Base-by-base conservation (phyloP, 345 rosid species). In the Stellera chamaejasme region DNA sequence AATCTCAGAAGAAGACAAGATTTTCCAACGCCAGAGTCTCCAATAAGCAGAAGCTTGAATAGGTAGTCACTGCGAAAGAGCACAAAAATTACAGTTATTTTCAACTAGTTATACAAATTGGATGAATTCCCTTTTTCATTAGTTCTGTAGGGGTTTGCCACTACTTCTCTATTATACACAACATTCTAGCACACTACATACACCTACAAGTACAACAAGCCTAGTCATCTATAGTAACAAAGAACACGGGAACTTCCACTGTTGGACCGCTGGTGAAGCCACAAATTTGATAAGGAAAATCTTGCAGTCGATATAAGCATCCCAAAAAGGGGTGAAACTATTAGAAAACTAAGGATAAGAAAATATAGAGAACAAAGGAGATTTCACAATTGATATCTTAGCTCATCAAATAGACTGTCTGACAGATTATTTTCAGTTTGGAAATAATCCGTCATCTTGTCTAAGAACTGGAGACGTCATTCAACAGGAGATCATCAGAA, bases 11-110 rank as follows among this genome's bases (percentile, higher is more conserved):
- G 84, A n/a, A 79, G 79, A 62, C 82, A 76, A 48, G 82, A 79
- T 57, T 79, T 79, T 15, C 84, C 84, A 59, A 79, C 84, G 52
- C 84, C 84, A 50, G 84, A 79, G 62, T 79, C 82, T 65, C 84
- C 84, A 43, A 79, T 79, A 44, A 79, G 79, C 64, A 79, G 64
- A 59, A 79, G 84, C 75, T 79, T 79, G 71, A 79, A 79, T 49
- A 79, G 74, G 63, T 76, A 79, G 68, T 79, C 84, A 70, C 84
- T 79, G 75, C 65, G 72, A 55, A 46, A 61, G 46, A 44, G 13
- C 52, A 28, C 32, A 42, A 58, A 6, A 6, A 58, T 15, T 45
- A 48, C 1, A 23, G 44, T 27, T 41, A 43, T 9, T n/a, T 4
- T 27, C 13, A n/a, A 27, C n/a, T 9, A 45, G 23, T 8, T 23